Base-by-base conservation (phyloP, 2,329 filamentous ascomycete genomes). In the Sclerotinia subarctica region DNA sequence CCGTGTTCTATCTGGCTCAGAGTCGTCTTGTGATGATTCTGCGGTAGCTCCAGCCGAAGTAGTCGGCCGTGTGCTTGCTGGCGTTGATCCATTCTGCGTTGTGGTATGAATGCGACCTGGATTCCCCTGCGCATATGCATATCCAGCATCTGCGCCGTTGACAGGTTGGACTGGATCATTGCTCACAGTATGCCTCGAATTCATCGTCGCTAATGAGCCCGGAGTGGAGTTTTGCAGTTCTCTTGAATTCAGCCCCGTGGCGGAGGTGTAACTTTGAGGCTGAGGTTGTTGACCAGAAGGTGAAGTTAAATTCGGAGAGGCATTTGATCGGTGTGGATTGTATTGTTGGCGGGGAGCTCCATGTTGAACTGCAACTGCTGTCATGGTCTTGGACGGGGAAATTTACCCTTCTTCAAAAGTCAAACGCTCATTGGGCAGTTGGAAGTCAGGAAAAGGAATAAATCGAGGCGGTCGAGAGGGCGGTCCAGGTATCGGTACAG, bases 351-450 rank as follows among this genome's bases (percentile, higher is more conserved):
- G 71, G 58, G 71, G 72, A 68, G 73, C 64, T 51, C 72, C 74
- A 53, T 67, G 58, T 64, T 76, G 76, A 63, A 75, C 73, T 64
- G 74, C 75, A 47, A 78, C 74, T 56, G 76, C 76, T 46, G 76
- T 77, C 76, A 78, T 78, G n/a, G 66, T 74, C 69, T 72, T 59
- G 56, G 56, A 38, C 62, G 66, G 56, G 71, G 70, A 69, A 73
- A 70, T 66, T 52, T 62, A 60, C 62, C 69, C 72, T 74, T 68
- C 69, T 75, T 72, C 73, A 64, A 54, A 60, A 52, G 19, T 68
- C 35, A 63, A 67, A 54, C 66, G 62, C 59, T 72, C 74, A 75
- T 76, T 69, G 42, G 69, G 59, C 26, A 51, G 21, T 35, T 46
- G 35, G 24, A 46, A 46, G 47, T 53, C 15, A 19, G 47, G 42